Base-by-base conservation (phyloP, 306 rosid genomes). In the Elaeagnus macrophylla region DNA sequence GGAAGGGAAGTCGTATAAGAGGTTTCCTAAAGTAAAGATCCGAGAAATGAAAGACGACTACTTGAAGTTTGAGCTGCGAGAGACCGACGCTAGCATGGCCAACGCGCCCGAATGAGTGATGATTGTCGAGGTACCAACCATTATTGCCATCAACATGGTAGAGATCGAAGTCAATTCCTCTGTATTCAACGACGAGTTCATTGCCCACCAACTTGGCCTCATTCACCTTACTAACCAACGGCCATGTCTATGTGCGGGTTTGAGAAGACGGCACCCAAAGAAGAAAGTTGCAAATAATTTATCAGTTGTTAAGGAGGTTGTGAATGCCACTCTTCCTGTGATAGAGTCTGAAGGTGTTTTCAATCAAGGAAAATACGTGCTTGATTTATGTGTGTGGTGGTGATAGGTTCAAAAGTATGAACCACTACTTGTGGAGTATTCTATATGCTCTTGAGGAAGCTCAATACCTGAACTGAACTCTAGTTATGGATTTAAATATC, bases 371-470 rank as follows among this genome's bases (percentile, higher is more conserved):
- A 87, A 82, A 73, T 87, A 87, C n/a, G n/a, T n/a, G n/a, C 74
- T 79, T 91, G 79, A 16, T 84, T 51, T 91, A 91, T 59, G 65
- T 48, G 52, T 88, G 86, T 46, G 86, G 94, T 49, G 95, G 96
- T 44, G 99, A 93, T 65, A 71, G 89, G 75, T 93, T 96, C 76
- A 93, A 87, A 83, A 88, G 94, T 74, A 84, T 93, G 94, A 87
- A 93, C 73, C 96, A 93, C 64, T 93, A 62, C 79, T 64, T 93
- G 68, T 93, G 99, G 99, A 93, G 99, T 70, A 87, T 82, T 78
- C 75, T 93, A 74, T 93, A 96, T 77, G 88, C 99, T 37, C 72
- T 93, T 13, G 96, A 96, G 39, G 99, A 93, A 72, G 99, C 99
- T 56, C 99, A 84, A 60, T 93, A 93, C 76, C 78, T 93, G 63